phyloP scores from a whole-genome alignment of 202 grass and related monocot species.

The Sporobolus alterniflorus region DNA sequence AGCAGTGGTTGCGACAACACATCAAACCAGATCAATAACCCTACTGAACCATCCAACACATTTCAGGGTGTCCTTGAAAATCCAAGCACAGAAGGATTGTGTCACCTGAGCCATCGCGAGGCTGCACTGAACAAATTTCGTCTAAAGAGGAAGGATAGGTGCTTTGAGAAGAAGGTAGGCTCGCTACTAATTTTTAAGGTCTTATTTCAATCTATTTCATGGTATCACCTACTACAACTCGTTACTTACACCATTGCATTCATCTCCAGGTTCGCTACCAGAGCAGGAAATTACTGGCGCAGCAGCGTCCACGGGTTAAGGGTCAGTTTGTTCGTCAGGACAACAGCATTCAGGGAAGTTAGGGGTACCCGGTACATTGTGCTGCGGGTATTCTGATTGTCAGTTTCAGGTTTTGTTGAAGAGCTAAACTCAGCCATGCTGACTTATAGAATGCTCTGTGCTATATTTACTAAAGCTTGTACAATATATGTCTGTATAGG shows the following conservation, averaged over 20 bases:
- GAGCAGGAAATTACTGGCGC: conserved; percentile 92
- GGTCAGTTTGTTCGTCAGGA: conserved; percentile 98
- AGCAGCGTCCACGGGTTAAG: conserved; percentile 91
- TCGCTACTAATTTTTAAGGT: not conserved
- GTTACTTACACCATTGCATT: conserved; percentile 30
- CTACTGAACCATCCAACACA: conserved; percentile 29
- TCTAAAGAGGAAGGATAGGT: conserved; percentile 95
- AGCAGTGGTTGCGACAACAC: conserved; percentile 43
- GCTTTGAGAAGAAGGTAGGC: conserved; percentile 97
- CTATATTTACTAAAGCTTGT: conserved; percentile 22
- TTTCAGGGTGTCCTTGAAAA: conserved; percentile 28
- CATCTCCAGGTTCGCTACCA: conserved; percentile 85
- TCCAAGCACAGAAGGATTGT: conserved; percentile 31
- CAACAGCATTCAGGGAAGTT: conserved; percentile 53
- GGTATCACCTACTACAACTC: conserved; percentile 4
- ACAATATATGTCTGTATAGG: conserved; percentile 25
- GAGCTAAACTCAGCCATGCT: not conserved
- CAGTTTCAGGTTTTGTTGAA: conserved; percentile 27
- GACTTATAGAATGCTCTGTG: not conserved
- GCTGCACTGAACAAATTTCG: conserved; percentile 93
- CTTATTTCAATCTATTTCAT: not conserved
- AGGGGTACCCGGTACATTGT: not conserved
- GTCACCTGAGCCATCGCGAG: conserved; percentile 66
- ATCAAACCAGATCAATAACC: conserved; percentile 29
- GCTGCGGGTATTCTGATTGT: not conserved